Conservation (phyloP, 2,329 filamentous ascomycete genomes). For the Talaromyces sp. region DNA sequence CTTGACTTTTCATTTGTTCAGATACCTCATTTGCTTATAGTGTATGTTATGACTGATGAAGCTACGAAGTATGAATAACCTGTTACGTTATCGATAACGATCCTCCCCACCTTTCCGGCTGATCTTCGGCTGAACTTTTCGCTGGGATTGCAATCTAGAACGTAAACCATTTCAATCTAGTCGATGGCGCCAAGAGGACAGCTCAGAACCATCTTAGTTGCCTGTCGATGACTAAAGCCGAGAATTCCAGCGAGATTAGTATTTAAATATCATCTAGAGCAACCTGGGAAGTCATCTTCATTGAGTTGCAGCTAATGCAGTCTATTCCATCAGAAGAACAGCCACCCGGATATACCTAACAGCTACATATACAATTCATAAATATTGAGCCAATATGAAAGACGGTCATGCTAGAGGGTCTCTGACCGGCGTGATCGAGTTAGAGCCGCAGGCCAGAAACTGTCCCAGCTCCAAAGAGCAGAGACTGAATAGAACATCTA, state of each 20-base stretch:
- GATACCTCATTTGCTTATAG: constrained; percentile 1
- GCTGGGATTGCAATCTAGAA: background rate
- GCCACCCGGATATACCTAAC: background rate
- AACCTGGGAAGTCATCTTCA: background rate
- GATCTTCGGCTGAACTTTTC: background rate
- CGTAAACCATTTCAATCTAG: background rate
- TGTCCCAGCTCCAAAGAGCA: background rate
- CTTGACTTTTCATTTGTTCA: constrained; percentile 6
- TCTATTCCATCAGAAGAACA: background rate
- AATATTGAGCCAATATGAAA: background rate
- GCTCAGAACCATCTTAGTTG: background rate
- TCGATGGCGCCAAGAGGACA: background rate
- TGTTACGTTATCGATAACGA: background rate
- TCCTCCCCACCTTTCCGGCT: background rate
- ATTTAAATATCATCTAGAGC: background rate
- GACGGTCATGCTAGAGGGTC: background rate
- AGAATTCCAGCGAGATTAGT: background rate
- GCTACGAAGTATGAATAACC: background rate
- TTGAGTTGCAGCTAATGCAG: background rate
- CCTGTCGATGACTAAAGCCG: background rate
- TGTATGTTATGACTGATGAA: background rate
- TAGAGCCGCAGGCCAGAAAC: background rate
- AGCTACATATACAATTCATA: background rate
- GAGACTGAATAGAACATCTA: background rate
- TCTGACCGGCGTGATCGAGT: background rate